Conservation (phyloP, 176 grass and related monocot species). For the Avena insularis region DNA sequence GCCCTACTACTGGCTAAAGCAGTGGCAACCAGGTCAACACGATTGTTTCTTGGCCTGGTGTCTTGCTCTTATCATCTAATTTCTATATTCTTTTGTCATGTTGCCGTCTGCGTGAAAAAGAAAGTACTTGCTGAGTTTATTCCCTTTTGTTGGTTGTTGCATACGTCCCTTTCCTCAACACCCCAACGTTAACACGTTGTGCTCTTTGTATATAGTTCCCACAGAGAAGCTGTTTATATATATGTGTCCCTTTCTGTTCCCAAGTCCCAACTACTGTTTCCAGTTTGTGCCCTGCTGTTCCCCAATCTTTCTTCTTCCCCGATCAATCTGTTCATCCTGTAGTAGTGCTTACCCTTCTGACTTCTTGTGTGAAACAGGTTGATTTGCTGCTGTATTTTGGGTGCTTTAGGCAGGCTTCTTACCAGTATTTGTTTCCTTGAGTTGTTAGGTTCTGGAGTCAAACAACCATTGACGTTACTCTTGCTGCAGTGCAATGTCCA, state of each 20-base stretch:
- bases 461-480: neutral
- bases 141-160: slow-evolving; percentile 53
- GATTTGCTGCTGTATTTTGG: neutral
- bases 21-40: slow-evolving; percentile 50
- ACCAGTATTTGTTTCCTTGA: neutral
- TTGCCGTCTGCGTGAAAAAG: slow-evolving; percentile 36
- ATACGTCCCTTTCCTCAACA: slow-evolving; percentile 47
- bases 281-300: slow-evolving; percentile 35
- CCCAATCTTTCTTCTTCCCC: slow-evolving; percentile 21
- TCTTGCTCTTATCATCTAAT: slow-evolving; percentile 17
- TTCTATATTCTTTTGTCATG: slow-evolving; percentile 48
- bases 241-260: slow-evolving; percentile 38
- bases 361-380: slow-evolving; percentile 18
- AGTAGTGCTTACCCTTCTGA: neutral
- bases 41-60: slow-evolving; percentile 27
- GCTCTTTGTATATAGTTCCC: slow-evolving; percentile 25
- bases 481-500: slow-evolving; percentile 49
- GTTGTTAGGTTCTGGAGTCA: neutral
- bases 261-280: slow-evolving; percentile 33
- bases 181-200: slow-evolving; percentile 14
- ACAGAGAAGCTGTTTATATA: slow-evolving; percentile 18
- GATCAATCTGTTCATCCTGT: slow-evolving; percentile 23
- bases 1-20: neutral
- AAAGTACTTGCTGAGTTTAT: slow-evolving; percentile 44
- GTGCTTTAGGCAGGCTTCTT: neutral